Conservation (phyloP, 768 basidiomycete species). For the Lactifluus volemus region DNA sequence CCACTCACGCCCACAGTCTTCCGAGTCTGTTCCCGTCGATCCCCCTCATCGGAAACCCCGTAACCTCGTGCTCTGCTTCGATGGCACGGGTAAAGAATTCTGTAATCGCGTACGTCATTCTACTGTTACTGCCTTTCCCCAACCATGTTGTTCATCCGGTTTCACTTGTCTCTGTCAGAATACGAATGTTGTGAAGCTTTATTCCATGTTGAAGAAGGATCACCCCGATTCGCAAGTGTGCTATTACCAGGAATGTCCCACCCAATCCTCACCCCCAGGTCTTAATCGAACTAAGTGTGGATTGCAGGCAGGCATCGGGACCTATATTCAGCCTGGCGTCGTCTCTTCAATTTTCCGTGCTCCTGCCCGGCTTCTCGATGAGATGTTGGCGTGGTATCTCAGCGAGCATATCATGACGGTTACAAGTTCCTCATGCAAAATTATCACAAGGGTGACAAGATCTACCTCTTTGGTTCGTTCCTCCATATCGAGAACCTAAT, state of each 20-base stretch:
- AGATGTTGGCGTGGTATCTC: conserved; percentile 70
- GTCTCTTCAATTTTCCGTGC: conserved; percentile 49
- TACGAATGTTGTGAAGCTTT: conserved; percentile 33
- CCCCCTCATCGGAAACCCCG: neutral
- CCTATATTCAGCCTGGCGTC: conserved; percentile 51
- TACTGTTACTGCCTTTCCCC: too few relatives aligned
- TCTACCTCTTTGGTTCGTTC: conserved; percentile 60
- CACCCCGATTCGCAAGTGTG: conserved; percentile 28
- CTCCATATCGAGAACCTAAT: neutral
- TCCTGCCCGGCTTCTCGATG: conserved; percentile 56
- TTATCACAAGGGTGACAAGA: conserved; percentile 57
- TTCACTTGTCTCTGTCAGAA: conserved; percentile 23
- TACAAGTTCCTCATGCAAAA: conserved; percentile 63
- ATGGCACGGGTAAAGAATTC: neutral
- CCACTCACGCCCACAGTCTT: neutral
- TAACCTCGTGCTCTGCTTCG: neutral
- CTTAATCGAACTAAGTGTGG: neutral
- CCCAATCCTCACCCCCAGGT: neutral
- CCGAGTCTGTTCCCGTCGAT: neutral
- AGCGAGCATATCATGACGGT: neutral
- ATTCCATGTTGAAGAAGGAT: conserved; percentile 31
- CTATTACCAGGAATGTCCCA: conserved; percentile 55
- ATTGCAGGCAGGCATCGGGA: conserved; percentile 36
- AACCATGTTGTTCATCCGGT: neutral
- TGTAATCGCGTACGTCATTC: neutral